Evolutionary conservation across 345 rosid species (phyloP), one percentile per base, ranked within the genome.

Genomic region (Linum usitatissimum): DNA sequence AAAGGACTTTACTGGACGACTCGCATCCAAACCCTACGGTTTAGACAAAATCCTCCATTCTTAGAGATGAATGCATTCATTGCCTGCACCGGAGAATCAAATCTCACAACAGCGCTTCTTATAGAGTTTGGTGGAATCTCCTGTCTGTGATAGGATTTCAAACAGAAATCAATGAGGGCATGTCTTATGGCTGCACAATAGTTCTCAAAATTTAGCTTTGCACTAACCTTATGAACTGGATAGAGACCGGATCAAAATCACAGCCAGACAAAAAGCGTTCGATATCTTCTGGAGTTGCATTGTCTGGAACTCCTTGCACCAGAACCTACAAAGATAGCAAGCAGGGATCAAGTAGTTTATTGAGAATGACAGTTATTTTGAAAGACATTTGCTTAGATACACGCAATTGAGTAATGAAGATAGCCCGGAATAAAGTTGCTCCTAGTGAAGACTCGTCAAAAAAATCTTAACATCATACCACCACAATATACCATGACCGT

Each of bases 221-320:
- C 66, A 75, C 77, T 71, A 28, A 85, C 95, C 79, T 76, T 49
- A 58, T 8, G 57, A 68, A 34, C 62, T 70, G 73, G 63, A 83
- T 71, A 53, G 89, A 75, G 19, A 86, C 81, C 18, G 78, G 63
- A 61, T 83, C 73, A 66, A 56, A 86, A 30, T 81, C 79, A 75
- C 82, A 91, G 38, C 91, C 90, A 18, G 83, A 76, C 54, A 91
- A 74, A 73, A 88, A 83, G 75, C 88, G 84, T 31, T 88, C 96
- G 15, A 86, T 53, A 64, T 91, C 96, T 21, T 88, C 94, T 4
- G 31, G 5, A 10, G 14, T 0, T 38, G 83, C 88, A 75, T 61
- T 73, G 63, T 10, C 61, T 15, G 94, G 90, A 53, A 91, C 20
- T 55, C 89, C 91, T 71, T 79, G 80, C 71, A 88, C 67, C 38